Base-by-base conservation (phyloP, 805 yeast genomes). In the Metschnikowia matae region DNA sequence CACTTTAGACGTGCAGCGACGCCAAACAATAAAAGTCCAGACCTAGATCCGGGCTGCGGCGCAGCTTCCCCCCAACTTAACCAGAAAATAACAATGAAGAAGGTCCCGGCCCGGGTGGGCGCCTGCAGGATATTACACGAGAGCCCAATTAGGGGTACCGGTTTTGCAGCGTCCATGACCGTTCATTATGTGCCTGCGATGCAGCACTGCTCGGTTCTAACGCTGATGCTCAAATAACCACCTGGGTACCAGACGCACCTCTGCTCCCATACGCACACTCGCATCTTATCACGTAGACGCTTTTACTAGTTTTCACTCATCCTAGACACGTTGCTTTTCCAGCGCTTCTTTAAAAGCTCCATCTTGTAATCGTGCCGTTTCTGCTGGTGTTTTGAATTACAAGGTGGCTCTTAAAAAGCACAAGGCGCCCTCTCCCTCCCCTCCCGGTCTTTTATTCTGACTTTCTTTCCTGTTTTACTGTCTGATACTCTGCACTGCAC, bases 191-290 rank as follows among this genome's bases (percentile, higher is more conserved):
- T 18, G 31, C 45, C 33, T 21, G 45, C 45, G 45, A 42, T 17
- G 45, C 45, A 10, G 45, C 45, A 31, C 44, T 17, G 38, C 45
- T 42, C 43, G 34, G 21, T 17, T 15, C 43, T 5, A 26, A 8
- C 29, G 29, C 29, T 8, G 29, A 26, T 26, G 29, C 11, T 26
- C 29, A 26, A 26, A 20, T 42, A 42, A 42, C 45, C 45, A 42
- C 45, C 31, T 20, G 45, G 45, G 45, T 42, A 42, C 32, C 15
- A 14, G 45, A 42, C 45, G 45, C 44, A 41, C 44, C 36, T 6
- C 44, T 13, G 43, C 26, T 7, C 4, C 13, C 44, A 31, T 32
- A 41, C 44, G 14, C 36, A 41, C 37, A 31, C 44, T 23, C 43
- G 43, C 45, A 33, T 42, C 43, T 26, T 40, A 40, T 40, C 43